Evolutionary conservation across 2,329 filamentous ascomycete genomes (phyloP).

Genomic region (Intubia oerlemansii): DNA sequence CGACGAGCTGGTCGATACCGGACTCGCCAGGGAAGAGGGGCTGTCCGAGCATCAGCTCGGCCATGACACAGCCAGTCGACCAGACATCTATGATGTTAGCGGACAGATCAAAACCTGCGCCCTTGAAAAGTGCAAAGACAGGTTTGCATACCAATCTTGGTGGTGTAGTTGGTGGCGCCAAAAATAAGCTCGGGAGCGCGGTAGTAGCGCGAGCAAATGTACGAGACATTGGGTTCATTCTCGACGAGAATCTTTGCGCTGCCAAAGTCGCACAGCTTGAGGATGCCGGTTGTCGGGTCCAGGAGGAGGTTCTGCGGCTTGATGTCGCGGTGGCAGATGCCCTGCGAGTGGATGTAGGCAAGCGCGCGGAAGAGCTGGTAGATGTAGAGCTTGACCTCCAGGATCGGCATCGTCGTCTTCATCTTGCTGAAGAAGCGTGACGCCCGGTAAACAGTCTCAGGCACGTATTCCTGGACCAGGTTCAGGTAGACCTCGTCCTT

Average conservation of each 20-base stretch:
- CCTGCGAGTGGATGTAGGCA: constrained; percentile 97
- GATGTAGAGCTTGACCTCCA: constrained; percentile 98
- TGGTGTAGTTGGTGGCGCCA: constrained; percentile 97
- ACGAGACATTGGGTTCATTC: constrained; percentile 97
- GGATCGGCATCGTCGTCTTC: constrained; percentile 98
- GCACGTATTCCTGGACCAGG: constrained; percentile 91
- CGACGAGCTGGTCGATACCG: constrained; percentile 92
- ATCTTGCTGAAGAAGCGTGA: constrained; percentile 99
- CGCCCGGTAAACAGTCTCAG: constrained; percentile 93
- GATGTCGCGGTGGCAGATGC: constrained; percentile 97
- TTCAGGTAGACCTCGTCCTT: constrained; percentile 99
- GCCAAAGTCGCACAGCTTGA: constrained; percentile 97
- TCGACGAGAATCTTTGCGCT: constrained; percentile 97
- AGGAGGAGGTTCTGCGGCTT: constrained; percentile 95
- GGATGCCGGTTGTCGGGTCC: constrained; percentile 71
- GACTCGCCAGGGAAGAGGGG: constrained; percentile 96
- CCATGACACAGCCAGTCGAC: constrained; percentile 99
- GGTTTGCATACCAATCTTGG: constrained; percentile 72
- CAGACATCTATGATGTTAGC: constrained; percentile 53
- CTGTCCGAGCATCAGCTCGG: constrained; percentile 95
- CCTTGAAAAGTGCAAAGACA: background rate
- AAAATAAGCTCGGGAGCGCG: constrained; percentile 95
- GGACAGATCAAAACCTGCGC: too few relatives aligned
- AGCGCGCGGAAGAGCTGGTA: constrained; percentile 97
- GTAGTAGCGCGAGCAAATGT: constrained; percentile 99